These are phyloP conservation scores for Penicillium coffeae DNA, from an alignment of 495 filamentous ascomycete species.

Conservation along the genomic window DNA sequence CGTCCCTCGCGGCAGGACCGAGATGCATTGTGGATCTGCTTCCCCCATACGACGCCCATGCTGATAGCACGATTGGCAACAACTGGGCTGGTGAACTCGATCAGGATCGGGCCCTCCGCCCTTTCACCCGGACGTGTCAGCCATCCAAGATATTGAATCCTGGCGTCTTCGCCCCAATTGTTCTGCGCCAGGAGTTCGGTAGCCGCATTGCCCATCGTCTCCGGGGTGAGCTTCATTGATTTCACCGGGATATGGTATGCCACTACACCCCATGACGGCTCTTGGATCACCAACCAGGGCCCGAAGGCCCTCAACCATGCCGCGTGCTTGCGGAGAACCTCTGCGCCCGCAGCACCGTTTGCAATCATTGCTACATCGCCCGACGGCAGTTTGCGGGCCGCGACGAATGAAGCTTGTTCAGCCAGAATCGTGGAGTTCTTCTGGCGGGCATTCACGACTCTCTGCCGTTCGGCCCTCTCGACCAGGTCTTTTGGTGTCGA, in stretches of 20 bases:
- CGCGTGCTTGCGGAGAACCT: conserved; percentile 9
- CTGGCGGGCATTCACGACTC: neutral
- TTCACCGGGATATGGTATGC: conserved; percentile 5
- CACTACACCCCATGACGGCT: conserved; percentile 18
- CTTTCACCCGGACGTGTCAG: conserved; percentile 5
- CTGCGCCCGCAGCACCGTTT: conserved; percentile 3
- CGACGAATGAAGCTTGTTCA: too few species aligned
- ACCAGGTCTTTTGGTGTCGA: conserved; percentile 3
- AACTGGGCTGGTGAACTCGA: conserved; percentile 17
- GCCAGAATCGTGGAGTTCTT: too few species aligned
- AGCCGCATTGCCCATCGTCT: conserved; percentile 6
- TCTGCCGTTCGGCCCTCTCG: conserved; percentile 1
- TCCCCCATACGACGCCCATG: conserved; percentile 8
- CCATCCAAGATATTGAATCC: conserved; percentile 10
- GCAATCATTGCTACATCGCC: conserved; percentile 10
- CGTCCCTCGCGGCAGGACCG: conserved; percentile 2
- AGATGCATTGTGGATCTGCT: conserved; percentile 1
- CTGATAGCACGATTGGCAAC: conserved; percentile 16
- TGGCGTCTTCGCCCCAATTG: conserved; percentile 6
- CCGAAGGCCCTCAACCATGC: conserved; percentile 9
- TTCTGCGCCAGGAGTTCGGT: conserved; percentile 6
- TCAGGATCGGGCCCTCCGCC: conserved; percentile 13
- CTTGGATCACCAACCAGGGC: conserved; percentile 5
- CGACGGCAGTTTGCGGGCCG: too few species aligned
- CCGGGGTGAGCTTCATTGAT: conserved; percentile 6